Percentiles rank a stretch among this genome's conserved stretches.
Conservation (phyloP, 1,284 basidiomycete genomes). For the Sanguinoderma infundibulare region DNA sequence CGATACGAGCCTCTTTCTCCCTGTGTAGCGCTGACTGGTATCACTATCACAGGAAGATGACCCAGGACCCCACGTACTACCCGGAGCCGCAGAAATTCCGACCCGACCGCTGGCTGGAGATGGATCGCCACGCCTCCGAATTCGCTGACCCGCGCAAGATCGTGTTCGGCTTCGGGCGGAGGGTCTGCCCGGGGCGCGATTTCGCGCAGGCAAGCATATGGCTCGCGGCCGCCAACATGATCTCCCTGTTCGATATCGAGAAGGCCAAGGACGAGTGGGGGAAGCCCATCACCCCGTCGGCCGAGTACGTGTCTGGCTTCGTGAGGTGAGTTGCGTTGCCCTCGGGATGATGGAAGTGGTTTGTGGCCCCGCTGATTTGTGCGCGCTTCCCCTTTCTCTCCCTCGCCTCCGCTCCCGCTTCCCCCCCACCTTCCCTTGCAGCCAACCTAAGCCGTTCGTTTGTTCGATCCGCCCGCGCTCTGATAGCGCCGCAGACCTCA, state of each 20-base stretch:
- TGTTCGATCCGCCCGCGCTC: constrained; percentile 27
- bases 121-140: constrained; percentile 26
- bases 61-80: constrained; percentile 31
- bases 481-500: constrained; percentile 16
- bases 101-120: constrained; percentile 37
- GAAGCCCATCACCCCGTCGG: constrained; percentile 23
- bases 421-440: no score
- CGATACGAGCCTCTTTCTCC: neutral
- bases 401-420: neutral
- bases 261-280: constrained; percentile 25
- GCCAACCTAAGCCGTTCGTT: constrained; percentile 29
- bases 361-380: neutral
- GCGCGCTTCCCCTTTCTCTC: neutral
- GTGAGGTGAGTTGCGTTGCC: constrained; percentile 23
- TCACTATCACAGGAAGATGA: constrained; percentile 35
- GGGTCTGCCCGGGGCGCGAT: constrained; percentile 33
- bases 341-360: neutral
- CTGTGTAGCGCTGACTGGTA: neutral
- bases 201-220: constrained; percentile 33
- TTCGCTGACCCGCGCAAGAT: constrained; percentile 32
- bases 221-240: constrained; percentile 29
- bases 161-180: constrained; percentile 37
- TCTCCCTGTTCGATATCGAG: constrained; percentile 29
- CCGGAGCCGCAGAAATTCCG: constrained; percentile 33
- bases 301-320: constrained; percentile 29